Evolutionary conservation across 768 basidiomycete species (phyloP).

Genomic region (Dacryopinax spathularia): DNA sequence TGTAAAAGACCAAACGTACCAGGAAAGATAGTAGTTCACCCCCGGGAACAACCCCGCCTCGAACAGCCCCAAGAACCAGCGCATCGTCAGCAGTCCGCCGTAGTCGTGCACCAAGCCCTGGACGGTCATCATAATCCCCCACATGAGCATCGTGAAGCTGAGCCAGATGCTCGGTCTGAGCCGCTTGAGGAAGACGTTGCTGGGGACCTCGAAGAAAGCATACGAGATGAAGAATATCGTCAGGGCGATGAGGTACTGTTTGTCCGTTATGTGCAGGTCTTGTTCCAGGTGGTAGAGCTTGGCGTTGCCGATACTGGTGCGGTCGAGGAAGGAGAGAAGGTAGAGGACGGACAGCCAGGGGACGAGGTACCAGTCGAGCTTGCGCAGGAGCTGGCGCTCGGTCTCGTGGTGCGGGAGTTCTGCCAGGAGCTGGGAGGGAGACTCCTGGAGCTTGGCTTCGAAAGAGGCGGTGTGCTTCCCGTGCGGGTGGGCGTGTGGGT

Average conservation of each 20-base stretch:
- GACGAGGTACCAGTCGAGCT: conserved; percentile 31
- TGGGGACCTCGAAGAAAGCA: conserved; percentile 41
- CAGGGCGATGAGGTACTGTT: conserved; percentile 48
- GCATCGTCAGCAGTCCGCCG: conserved; percentile 49
- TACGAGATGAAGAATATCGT: conserved; percentile 35
- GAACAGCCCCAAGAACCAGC: conserved; percentile 42
- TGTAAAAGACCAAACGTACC: conserved; percentile 4
- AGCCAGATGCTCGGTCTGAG: conserved; percentile 67
- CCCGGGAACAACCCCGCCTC: conserved; percentile 56
- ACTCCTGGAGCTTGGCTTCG: neutral
- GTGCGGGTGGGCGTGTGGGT: neutral
- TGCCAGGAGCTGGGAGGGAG: neutral
- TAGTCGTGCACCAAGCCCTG: conserved; percentile 60
- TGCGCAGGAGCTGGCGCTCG: conserved; percentile 8
- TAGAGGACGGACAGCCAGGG: conserved; percentile 72
- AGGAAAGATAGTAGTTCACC: conserved; percentile 35
- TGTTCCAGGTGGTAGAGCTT: conserved; percentile 44
- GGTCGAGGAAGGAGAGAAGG: conserved; percentile 57
- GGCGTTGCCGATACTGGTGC: conserved; percentile 59
- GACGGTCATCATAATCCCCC: conserved; percentile 66
- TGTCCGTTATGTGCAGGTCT: conserved; percentile 46
- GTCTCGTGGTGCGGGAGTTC: neutral
- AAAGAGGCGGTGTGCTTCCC: neutral
- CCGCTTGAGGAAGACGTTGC: conserved; percentile 57
- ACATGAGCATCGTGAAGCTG: conserved; percentile 53